phyloP scores from a whole-genome alignment of 495 filamentous ascomycete genomes.

The Penicillium turbatum region DNA sequence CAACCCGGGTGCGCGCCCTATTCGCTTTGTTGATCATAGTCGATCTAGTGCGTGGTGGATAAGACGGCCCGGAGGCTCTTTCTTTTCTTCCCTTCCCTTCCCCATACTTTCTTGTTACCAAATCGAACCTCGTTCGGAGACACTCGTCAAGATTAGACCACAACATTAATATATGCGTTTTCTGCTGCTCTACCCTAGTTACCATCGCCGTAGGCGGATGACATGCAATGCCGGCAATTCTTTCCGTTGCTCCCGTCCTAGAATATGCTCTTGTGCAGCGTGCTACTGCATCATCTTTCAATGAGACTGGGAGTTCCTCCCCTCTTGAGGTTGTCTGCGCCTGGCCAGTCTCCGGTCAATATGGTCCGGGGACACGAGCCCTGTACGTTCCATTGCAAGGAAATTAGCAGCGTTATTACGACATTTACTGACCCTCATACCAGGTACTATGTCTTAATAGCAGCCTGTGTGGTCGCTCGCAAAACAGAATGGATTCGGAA shows the following conservation, averaged over 20 bases:
- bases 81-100: not conserved
- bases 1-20: conserved; percentile 4
- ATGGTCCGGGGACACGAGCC: conserved; percentile 51
- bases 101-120: not conserved
- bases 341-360: conserved; percentile 59
- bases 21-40: not conserved
- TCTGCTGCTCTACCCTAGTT: not conserved
- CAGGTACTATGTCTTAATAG: conserved; percentile 57
- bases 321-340: conserved; percentile 52
- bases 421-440: conserved; percentile 8
- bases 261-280: conserved; percentile 27
- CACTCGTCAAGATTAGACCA: not conserved
- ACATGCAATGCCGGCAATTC: conserved; percentile 42
- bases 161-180: conserved; percentile 3
- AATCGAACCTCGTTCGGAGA: not conserved
- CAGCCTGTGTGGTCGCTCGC: conserved; percentile 53
- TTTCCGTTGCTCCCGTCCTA: conserved; percentile 24
- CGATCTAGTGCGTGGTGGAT: not conserved
- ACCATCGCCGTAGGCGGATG: conserved; percentile 9
- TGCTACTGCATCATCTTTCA: conserved; percentile 21
- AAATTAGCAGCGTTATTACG: not conserved
- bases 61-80: not conserved
- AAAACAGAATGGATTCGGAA: conserved; percentile 55
- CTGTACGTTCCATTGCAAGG: conserved; percentile 40
- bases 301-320: conserved; percentile 12